Evolutionary conservation across 768 basidiomycete genomes (phyloP).

Genomic region (Tulasnella sp.): DNA sequence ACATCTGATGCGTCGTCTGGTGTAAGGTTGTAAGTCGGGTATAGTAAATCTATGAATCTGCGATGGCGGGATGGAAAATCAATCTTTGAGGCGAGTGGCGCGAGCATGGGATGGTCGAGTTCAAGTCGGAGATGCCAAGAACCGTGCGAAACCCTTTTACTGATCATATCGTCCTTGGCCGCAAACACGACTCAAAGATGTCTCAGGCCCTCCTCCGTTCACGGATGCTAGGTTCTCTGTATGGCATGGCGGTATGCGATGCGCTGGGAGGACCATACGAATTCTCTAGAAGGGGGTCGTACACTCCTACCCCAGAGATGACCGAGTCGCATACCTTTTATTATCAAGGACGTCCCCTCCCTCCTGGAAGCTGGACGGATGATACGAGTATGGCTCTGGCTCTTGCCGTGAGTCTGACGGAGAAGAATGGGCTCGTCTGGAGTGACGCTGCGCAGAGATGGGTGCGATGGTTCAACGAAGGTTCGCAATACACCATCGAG

Average conservation of each 20-base stretch:
- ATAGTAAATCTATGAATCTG: too few species aligned
- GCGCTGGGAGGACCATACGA: conserved; percentile 18
- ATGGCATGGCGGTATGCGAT: conserved; percentile 15
- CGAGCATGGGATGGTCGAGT: too few species aligned
- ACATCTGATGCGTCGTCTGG: too few species aligned
- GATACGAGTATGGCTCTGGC: conserved; percentile 15
- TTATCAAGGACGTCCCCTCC: conserved; percentile 7
- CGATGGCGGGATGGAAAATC: too few species aligned
- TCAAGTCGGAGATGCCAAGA: too few species aligned
- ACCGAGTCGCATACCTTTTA: conserved; percentile 9
- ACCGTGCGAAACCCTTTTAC: too few species aligned
- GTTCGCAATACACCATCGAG: background rate
- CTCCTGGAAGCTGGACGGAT: conserved; percentile 18
- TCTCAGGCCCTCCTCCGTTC: conserved; percentile 7
- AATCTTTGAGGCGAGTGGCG: too few species aligned
- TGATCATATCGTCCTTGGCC: too few species aligned
- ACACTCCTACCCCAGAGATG: conserved; percentile 6
- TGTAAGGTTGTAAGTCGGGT: too few species aligned
- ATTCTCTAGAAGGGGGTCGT: conserved; percentile 12
- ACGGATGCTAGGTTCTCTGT: conserved; percentile 16
- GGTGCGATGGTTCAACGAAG: background rate
- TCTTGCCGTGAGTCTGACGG: background rate
- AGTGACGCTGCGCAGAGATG: conserved; percentile 4
- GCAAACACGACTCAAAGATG: too few species aligned
- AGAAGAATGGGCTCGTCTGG: conserved; percentile 8